Percentiles rank a stretch among this genome's conserved stretches.
Evolutionary conservation across 1,284 basidiomycete species (phyloP).

Genomic region (Pterulicium gracile): DNA sequence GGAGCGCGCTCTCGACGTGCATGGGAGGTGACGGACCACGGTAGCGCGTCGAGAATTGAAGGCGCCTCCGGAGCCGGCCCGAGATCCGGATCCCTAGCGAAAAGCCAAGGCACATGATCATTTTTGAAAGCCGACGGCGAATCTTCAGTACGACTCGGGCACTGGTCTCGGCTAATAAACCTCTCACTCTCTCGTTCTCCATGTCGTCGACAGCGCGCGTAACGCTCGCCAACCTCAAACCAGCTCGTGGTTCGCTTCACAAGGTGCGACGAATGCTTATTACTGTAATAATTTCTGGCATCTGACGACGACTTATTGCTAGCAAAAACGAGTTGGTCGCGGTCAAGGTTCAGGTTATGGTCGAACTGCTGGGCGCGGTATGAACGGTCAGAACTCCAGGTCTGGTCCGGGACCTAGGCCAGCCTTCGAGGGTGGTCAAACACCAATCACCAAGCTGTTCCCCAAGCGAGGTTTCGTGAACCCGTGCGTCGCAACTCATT

Average conservation of each 20-base stretch:
- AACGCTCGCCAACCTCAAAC: slow-evolving; percentile 52
- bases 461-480: slow-evolving; percentile 95
- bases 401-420: slow-evolving; percentile 82
- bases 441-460: slow-evolving; percentile 83
- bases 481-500: slow-evolving; percentile 44
- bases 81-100: no score
- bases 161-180: no score
- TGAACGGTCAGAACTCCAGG: slow-evolving; percentile 94
- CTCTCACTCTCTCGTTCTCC: no score
- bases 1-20: no score
- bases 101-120: no score
- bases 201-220: slow-evolving; percentile 30
- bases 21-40: no score
- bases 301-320: slow-evolving; percentile 5
- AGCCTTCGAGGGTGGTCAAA: slow-evolving; percentile 95
- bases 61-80: no score
- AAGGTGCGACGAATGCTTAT: slow-evolving; percentile 34
- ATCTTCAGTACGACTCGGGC: no score
- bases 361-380: slow-evolving; percentile 86
- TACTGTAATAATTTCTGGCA: slow-evolving; percentile 4
- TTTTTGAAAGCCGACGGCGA: no score
- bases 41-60: no score
- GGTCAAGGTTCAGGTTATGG: slow-evolving; percentile 88
- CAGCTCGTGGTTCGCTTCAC: slow-evolving; percentile 51
- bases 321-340: slow-evolving; percentile 92